Conservation (phyloP, 306 rosid genomes). For the Cyclanthera cordifolia region DNA sequence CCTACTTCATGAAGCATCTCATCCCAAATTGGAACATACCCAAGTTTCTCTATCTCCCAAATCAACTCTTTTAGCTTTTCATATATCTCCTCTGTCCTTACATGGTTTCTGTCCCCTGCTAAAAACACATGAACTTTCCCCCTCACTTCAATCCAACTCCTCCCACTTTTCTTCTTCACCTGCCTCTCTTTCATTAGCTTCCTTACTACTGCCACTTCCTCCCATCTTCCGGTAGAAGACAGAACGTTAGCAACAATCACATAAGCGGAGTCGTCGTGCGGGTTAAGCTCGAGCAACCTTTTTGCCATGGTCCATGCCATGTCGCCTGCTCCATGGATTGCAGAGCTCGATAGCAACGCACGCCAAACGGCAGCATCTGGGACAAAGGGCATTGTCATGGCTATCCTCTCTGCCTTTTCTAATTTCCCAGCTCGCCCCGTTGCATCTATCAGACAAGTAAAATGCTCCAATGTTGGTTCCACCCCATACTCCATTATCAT, state of each 20-base stretch:
- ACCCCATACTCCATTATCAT: conserved; percentile 47
- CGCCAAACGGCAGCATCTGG: conserved; percentile 93
- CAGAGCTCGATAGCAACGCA: conserved; percentile 54
- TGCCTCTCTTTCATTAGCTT: conserved; percentile 49
- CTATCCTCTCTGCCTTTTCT: conserved; percentile 54
- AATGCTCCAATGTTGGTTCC: conserved; percentile 68
- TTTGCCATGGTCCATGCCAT: conserved; percentile 54
- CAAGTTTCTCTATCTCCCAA: conserved; percentile 54
- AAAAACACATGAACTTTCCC: conserved; percentile 63
- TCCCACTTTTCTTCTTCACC: conserved; percentile 67
- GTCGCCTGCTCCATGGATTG: conserved; percentile 45
- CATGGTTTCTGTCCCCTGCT: conserved; percentile 70
- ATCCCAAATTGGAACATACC: conserved; percentile 60
- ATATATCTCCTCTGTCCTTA: conserved; percentile 44
- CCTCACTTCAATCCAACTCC: conserved; percentile 83
- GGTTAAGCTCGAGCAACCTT: conserved; percentile 51
- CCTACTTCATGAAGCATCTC: conserved; percentile 57
- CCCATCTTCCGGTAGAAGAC: conserved; percentile 60
- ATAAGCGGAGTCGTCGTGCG: conserved; percentile 62
- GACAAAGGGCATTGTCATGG: conserved; percentile 46
- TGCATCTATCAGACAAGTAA: conserved; percentile 77
- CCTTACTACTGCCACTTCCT: conserved; percentile 72
- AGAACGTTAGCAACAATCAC: conserved; percentile 61
- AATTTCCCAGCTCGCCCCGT: conserved; percentile 56
- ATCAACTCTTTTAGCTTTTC: conserved; percentile 39